Conservation (phyloP, 805 yeast species). For the Candida peoriensis region DNA sequence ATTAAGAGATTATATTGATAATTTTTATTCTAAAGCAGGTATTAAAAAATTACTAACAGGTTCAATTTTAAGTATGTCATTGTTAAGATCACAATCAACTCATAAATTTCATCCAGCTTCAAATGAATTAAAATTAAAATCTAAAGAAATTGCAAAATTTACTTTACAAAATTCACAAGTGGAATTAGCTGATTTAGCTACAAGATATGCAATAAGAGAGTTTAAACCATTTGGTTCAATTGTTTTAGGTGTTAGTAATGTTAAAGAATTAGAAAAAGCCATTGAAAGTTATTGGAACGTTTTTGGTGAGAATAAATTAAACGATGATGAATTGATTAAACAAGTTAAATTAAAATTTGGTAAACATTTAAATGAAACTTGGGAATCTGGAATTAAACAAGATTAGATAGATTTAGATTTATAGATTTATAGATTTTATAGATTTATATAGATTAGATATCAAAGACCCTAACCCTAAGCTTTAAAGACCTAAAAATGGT, state of each 20-base stretch:
- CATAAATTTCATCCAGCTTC: slow-evolving; percentile 81
- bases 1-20: slow-evolving; percentile 41
- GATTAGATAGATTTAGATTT: too few relatives aligned
- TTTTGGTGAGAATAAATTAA: slow-evolving; percentile 23
- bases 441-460: too few relatives aligned
- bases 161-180: slow-evolving; percentile 30
- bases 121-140: slow-evolving; percentile 42
- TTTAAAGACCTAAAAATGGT: too few relatives aligned
- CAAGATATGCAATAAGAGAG: slow-evolving; percentile 62
- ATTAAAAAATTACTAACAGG: slow-evolving; percentile 67
- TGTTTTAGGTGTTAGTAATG: slow-evolving; percentile 71
- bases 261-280: slow-evolving; percentile 62
- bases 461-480: too few relatives aligned
- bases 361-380: slow-evolving; percentile 54
- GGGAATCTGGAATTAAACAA: slow-evolving; percentile 48
- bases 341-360: slow-evolving; percentile 47
- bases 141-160: slow-evolving; percentile 37
- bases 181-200: slow-evolving; percentile 79
- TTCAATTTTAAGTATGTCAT: slow-evolving; percentile 84
- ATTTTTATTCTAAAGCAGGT: slow-evolving; percentile 47
- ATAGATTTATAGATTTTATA: too few relatives aligned
- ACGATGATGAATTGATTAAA: slow-evolving; percentile 28
- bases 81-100: slow-evolving; percentile 63
- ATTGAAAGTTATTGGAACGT: slow-evolving; percentile 51
- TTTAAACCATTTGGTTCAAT: slow-evolving; percentile 40